Conservation (phyloP, 805 yeast species). For the Saccharomycopsis guyanensis region DNA sequence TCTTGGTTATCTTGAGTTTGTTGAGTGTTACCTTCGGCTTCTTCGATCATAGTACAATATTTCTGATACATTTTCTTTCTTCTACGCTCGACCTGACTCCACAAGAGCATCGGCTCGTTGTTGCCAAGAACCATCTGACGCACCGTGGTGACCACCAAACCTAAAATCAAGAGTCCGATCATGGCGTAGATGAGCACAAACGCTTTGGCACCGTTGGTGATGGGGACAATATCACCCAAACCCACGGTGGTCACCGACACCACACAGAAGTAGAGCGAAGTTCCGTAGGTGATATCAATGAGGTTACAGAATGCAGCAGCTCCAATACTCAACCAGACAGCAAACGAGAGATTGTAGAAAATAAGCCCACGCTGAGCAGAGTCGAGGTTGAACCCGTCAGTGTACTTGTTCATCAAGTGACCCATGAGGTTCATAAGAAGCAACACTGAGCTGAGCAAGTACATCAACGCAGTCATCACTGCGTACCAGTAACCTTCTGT, state of each 20-base stretch:
- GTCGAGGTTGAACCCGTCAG: conserved; percentile 61
- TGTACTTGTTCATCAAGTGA: conserved; percentile 48
- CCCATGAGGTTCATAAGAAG: conserved; percentile 58
- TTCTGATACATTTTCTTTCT: conserved; percentile 33
- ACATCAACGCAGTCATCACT: conserved; percentile 52
- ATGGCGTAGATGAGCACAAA: conserved; percentile 57
- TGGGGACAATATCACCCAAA: conserved; percentile 64
- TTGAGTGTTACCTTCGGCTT: neutral
- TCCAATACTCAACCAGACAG: conserved; percentile 69
- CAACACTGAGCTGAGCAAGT: conserved; percentile 47
- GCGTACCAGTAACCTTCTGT: conserved; percentile 80
- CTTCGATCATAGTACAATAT: conserved; percentile 12
- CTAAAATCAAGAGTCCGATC: conserved; percentile 64
- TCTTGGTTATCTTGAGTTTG: neutral
- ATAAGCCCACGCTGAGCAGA: conserved; percentile 65
- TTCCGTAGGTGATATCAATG: conserved; percentile 46
- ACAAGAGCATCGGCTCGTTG: conserved; percentile 53
- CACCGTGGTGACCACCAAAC: conserved; percentile 65
- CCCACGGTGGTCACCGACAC: conserved; percentile 78
- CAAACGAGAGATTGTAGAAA: conserved; percentile 56
- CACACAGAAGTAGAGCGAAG: conserved; percentile 64
- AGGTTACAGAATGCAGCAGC: conserved; percentile 47
- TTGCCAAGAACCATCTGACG: conserved; percentile 56
- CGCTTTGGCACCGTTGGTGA: conserved; percentile 44
- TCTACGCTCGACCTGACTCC: conserved; percentile 53